A percentile compares a stretch with the other conserved stretches of the same genome.
phyloP scores from a whole-genome alignment of 75 land plant genomes.

The Adiantum capillusveneris region DNA sequence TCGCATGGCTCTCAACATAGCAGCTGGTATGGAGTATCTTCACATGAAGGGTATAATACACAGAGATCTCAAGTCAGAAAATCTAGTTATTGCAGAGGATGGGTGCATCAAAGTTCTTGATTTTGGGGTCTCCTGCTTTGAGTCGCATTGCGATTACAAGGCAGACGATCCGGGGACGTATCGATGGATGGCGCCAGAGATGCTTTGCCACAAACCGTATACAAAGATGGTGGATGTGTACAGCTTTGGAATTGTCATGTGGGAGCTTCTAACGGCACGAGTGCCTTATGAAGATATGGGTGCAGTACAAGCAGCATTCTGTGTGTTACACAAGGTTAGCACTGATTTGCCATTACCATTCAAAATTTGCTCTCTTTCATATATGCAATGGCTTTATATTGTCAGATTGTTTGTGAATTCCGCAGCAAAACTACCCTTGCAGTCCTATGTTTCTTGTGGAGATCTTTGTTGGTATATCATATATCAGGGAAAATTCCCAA shows the following conservation, averaged over 20 bases:
- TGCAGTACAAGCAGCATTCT: slow-evolving; percentile 70
- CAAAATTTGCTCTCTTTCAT: neutral
- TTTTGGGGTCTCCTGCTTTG: slow-evolving; percentile 69
- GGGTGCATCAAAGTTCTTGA: slow-evolving; percentile 52
- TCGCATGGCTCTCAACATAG: slow-evolving; percentile 52
- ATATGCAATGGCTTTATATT: neutral
- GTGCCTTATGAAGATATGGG: slow-evolving; percentile 65
- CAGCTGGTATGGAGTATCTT: slow-evolving; percentile 67
- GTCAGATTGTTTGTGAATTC: neutral
- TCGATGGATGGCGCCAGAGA: slow-evolving; percentile 83
- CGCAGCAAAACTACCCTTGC: neutral
- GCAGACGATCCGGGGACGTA: slow-evolving; percentile 60
- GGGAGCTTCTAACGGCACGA: slow-evolving; percentile 58
- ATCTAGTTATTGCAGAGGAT: slow-evolving; percentile 43
- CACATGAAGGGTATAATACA: slow-evolving; percentile 68
- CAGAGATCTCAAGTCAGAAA: slow-evolving; percentile 67
- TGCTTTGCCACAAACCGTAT: slow-evolving; percentile 54
- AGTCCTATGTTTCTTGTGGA: neutral
- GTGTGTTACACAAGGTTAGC: slow-evolving; percentile 53
- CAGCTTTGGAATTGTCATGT: slow-evolving; percentile 71
- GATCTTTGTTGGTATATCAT: no score
- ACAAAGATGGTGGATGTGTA: slow-evolving; percentile 67
- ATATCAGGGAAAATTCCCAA: no score
- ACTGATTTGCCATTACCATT: neutral
- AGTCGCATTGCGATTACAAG: slow-evolving; percentile 41